Evolutionary conservation across 805 yeast genomes (phyloP).

Genomic region (Starmerella davenportii): DNA sequence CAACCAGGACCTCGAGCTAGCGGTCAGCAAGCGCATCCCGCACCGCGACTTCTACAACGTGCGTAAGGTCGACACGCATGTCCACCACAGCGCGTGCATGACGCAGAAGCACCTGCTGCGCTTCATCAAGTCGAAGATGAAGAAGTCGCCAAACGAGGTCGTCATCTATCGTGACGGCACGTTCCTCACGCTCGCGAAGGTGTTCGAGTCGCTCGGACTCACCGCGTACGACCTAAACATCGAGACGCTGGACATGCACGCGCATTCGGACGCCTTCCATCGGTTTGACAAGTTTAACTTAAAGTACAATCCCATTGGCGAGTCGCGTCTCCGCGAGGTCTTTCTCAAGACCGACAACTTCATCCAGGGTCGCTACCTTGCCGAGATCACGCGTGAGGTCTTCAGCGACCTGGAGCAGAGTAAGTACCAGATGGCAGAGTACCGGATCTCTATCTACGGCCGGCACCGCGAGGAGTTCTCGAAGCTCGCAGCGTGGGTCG

Average conservation of each 20-base stretch:
- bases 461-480: slow-evolving; percentile 86
- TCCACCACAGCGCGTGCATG: slow-evolving; percentile 98
- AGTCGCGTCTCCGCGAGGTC: slow-evolving; percentile 89
- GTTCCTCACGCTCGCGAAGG: slow-evolving; percentile 69
- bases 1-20: slow-evolving; percentile 83
- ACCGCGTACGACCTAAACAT: slow-evolving; percentile 90
- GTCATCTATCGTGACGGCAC: slow-evolving; percentile 90
- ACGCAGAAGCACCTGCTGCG: slow-evolving; percentile 91
- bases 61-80: slow-evolving; percentile 94
- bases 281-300: slow-evolving; percentile 93
- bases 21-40: slow-evolving; percentile 79
- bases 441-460: slow-evolving; percentile 88
- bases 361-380: slow-evolving; percentile 72
- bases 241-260: slow-evolving; percentile 98
- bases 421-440: slow-evolving; percentile 94
- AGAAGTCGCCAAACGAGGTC: slow-evolving; percentile 67
- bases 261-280: slow-evolving; percentile 95
- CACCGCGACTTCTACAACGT: slow-evolving; percentile 96
- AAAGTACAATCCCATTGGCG: slow-evolving; percentile 96
- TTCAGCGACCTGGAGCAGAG: slow-evolving; percentile 85
- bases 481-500: slow-evolving; percentile 82
- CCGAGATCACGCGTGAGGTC: slow-evolving; percentile 87
- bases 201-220: slow-evolving; percentile 72
- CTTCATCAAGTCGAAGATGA: slow-evolving; percentile 84
- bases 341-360: slow-evolving; percentile 90